These are phyloP conservation scores for Thecaphora frezii DNA, from an alignment of 1,284 basidiomycete genomes.

Conservation along the genomic window DNA sequence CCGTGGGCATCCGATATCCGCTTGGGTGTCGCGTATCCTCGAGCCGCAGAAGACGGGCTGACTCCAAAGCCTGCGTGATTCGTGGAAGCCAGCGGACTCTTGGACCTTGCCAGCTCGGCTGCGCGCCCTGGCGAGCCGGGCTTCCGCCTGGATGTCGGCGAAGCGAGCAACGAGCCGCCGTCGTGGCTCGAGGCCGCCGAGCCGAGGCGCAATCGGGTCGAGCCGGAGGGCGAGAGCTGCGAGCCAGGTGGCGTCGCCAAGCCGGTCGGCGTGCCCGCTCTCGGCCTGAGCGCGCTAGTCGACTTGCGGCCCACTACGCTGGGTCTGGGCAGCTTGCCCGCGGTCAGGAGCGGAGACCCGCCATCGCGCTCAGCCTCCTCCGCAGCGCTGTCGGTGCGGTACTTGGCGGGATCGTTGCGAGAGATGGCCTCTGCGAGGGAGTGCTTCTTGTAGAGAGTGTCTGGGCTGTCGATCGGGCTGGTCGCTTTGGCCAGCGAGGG, in stretches of 20 bases:
- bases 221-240: slow-evolving; percentile 13
- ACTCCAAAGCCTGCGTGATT: too few species aligned
- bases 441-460: slow-evolving; percentile 33
- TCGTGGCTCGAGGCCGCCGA: neutral
- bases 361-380: slow-evolving; percentile 3
- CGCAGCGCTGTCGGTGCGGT: slow-evolving; percentile 5
- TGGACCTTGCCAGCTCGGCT: neutral
- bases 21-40: slow-evolving; percentile 20
- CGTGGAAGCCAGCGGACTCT: slow-evolving; percentile 10
- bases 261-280: slow-evolving; percentile 24
- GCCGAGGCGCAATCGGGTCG: neutral
- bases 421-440: slow-evolving; percentile 38
- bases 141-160: neutral
- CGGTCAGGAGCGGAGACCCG: slow-evolving; percentile 22
- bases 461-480: slow-evolving; percentile 31
- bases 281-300: slow-evolving; percentile 10
- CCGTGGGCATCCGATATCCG: slow-evolving; percentile 25
- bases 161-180: neutral
- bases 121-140: neutral
- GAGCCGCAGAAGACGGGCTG: slow-evolving; percentile 6
- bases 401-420: slow-evolving; percentile 36
- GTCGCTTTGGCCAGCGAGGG: slow-evolving; percentile 9
- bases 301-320: slow-evolving; percentile 25
- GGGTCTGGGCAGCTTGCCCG: slow-evolving; percentile 22
- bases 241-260: slow-evolving; percentile 3